Percentiles rank a stretch among this genome's conserved stretches.
phyloP scores from a whole-genome alignment of 768 basidiomycete species.

The Lactarius deliciosus region DNA sequence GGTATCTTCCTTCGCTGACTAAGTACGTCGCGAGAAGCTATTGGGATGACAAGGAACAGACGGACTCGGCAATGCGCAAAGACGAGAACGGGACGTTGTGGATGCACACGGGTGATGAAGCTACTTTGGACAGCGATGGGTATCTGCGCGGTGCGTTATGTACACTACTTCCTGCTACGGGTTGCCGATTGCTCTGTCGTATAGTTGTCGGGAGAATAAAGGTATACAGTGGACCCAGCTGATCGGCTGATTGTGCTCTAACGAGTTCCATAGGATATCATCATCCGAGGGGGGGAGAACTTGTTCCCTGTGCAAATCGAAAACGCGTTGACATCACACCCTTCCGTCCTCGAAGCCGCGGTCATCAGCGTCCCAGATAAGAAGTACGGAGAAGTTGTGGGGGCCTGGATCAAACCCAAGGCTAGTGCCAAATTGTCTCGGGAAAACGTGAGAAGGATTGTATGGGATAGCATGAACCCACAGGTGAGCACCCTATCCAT shows the following conservation, averaged over 20 bases:
- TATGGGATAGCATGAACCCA: slow-evolving; percentile 67
- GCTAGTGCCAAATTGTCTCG: slow-evolving; percentile 38
- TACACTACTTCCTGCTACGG: neutral
- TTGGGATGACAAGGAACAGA: slow-evolving; percentile 74
- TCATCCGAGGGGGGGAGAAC: slow-evolving; percentile 88
- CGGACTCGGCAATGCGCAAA: slow-evolving; percentile 53
- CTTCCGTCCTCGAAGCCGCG: slow-evolving; percentile 66
- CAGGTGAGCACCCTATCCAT: slow-evolving; percentile 50
- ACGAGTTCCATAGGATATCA: slow-evolving; percentile 56
- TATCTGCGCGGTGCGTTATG: slow-evolving; percentile 62
- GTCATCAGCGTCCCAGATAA: slow-evolving; percentile 68
- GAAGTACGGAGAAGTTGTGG: slow-evolving; percentile 75
- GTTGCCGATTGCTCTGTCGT: neutral
- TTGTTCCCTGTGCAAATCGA: slow-evolving; percentile 85
- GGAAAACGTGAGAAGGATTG: slow-evolving; percentile 54
- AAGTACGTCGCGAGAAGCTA: slow-evolving; percentile 50
- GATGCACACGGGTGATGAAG: slow-evolving; percentile 87
- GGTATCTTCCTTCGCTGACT: neutral
- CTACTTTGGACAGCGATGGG: slow-evolving; percentile 77
- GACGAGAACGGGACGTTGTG: slow-evolving; percentile 58
- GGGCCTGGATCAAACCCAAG: slow-evolving; percentile 66
- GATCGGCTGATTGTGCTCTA: neutral
- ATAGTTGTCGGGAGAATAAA: slow-evolving; percentile 79
- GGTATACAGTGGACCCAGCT: slow-evolving; percentile 40
- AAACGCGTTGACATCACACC: slow-evolving; percentile 59